Conservation (phyloP, 2,329 filamentous ascomycete species). For the Aspergillus alliaceus region DNA sequence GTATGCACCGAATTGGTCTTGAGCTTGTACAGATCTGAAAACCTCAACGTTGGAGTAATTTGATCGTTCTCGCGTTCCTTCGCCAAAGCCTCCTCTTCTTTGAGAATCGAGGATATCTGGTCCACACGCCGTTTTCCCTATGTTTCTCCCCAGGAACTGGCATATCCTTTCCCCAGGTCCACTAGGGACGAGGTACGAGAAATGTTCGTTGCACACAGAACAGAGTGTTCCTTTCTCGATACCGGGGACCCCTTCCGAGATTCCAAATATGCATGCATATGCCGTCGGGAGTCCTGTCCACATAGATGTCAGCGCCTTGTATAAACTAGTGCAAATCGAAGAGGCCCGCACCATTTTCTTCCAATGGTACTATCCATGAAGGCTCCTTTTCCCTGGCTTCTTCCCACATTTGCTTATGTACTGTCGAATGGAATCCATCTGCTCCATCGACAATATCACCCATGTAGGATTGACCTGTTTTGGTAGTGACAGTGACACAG, state of each 20-base stretch:
- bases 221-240: not conserved
- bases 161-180: not conserved
- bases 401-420: not conserved
- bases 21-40: not conserved
- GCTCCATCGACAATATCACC: slow-evolving; percentile 1
- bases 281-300: not conserved
- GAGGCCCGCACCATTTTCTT: not conserved
- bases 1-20: not conserved
- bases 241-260: not conserved
- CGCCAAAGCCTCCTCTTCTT: not conserved
- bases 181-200: not conserved
- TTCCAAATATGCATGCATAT: not conserved
- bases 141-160: not conserved
- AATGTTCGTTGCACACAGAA: not conserved
- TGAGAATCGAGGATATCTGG: not conserved
- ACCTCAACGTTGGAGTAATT: not conserved
- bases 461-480: not conserved
- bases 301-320: not conserved
- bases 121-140: not conserved
- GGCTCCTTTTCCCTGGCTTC: not conserved
- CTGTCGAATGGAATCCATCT: not conserved
- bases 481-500: not conserved
- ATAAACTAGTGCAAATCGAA: not conserved
- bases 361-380: not conserved
- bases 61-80: not conserved